Conservation (phyloP, 2,329 filamentous ascomycete genomes). For the Zarea fungicola region DNA sequence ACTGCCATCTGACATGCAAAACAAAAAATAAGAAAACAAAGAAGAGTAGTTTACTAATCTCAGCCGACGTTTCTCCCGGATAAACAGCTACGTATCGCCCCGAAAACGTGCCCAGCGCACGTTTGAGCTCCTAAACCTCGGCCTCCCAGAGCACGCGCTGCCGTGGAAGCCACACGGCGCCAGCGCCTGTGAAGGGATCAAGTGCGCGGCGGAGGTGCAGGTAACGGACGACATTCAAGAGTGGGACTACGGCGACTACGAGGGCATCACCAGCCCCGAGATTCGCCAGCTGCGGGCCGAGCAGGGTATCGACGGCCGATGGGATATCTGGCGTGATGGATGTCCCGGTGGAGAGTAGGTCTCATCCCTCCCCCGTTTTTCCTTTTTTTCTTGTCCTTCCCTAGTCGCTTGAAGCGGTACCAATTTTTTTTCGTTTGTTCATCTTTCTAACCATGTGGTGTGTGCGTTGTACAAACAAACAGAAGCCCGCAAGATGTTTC, state of each 20-base stretch:
- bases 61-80: background rate
- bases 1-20: no score
- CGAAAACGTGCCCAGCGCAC: conserved; percentile 79
- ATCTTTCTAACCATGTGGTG: background rate
- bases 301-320: conserved; percentile 53
- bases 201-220: conserved; percentile 57
- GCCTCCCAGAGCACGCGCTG: conserved; percentile 55
- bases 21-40: no score
- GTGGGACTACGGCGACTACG: conserved; percentile 86
- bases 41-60: no score
- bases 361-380: no score
- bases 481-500: conserved; percentile 70
- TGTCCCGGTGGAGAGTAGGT: conserved; percentile 79
- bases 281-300: conserved; percentile 56
- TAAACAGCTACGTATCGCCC: conserved; percentile 82
- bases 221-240: conserved; percentile 70
- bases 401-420: background rate
- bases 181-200: conserved; percentile 30
- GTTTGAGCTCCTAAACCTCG: conserved; percentile 80
- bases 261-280: conserved; percentile 68
- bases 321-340: conserved; percentile 89
- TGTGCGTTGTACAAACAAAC: no score
- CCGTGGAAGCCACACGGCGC: conserved; percentile 60
- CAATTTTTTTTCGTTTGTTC: background rate
- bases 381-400: background rate